Evolutionary conservation across 495 filamentous ascomycete species (phyloP).

Genomic region (Rhizodiscina lignyota): DNA sequence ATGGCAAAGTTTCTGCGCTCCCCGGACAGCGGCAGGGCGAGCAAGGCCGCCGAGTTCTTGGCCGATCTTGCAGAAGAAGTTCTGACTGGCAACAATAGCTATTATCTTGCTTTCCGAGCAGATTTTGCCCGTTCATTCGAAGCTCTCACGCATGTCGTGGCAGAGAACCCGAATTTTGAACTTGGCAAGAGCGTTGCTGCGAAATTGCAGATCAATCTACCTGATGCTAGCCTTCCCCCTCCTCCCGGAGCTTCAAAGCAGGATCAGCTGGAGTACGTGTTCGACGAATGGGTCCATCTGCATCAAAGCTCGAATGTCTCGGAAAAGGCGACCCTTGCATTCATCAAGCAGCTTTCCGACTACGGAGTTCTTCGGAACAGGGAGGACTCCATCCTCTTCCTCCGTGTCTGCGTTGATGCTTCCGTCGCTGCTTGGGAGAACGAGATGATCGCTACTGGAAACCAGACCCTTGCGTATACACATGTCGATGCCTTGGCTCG

Average conservation of each 20-base stretch:
- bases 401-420: slow-evolving; percentile 65
- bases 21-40: no score
- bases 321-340: slow-evolving; percentile 54
- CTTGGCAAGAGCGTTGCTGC: slow-evolving; percentile 50
- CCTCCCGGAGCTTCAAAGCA: slow-evolving; percentile 34
- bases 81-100: slow-evolving; percentile 56
- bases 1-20: slow-evolving; percentile 53
- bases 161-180: slow-evolving; percentile 49
- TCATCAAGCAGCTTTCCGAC: slow-evolving; percentile 71
- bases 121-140: slow-evolving; percentile 71
- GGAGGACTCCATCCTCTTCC: slow-evolving; percentile 62
- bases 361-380: slow-evolving; percentile 48
- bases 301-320: slow-evolving; percentile 54
- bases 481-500: slow-evolving; percentile 78
- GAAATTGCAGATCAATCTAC: slow-evolving; percentile 36
- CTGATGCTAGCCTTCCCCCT: slow-evolving; percentile 8
- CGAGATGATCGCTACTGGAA: slow-evolving; percentile 29
- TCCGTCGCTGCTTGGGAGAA: slow-evolving; percentile 63
- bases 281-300: slow-evolving; percentile 83
- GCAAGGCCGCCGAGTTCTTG: slow-evolving; percentile 60
- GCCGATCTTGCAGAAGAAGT: slow-evolving; percentile 57
- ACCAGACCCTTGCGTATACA: slow-evolving; percentile 48
- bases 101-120: slow-evolving; percentile 58
- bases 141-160: slow-evolving; percentile 68
- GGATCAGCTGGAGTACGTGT: slow-evolving; percentile 83